Base-by-base conservation (phyloP, 1,284 basidiomycete genomes). In the Cerrena zonata region DNA sequence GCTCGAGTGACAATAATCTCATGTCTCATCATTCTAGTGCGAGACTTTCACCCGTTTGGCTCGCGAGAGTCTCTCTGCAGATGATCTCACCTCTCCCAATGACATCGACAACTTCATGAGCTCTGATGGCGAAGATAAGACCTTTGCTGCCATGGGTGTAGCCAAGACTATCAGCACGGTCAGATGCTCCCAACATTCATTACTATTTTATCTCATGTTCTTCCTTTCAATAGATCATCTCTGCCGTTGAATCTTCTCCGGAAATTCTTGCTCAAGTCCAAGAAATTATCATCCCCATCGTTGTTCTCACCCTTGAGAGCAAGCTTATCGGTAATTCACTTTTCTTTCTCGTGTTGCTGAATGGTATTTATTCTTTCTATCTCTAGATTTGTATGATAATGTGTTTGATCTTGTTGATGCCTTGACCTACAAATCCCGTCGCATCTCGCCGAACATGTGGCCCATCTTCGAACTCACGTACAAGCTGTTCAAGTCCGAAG, bases 381-480 rank as follows among this genome's bases (percentile, higher is more conserved):
- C 39, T 47, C 5, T 58, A 89, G 91, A 95, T 63, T 72, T 94
- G 34, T 89, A 91, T 63, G 91, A 94, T 68, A 89, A 91, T 64
- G 83, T 89, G 73, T 91, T 89, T 61, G 91, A 94, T 57, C 72
- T 95, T 36, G 81, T 91, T 45, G 93, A 95, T 63, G 86, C 76
- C 53, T 69, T 94, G 48, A 92, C 91, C 1, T 95, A 91, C 77
- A 90, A 86, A 67, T 77, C 88, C 53, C 82, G 84, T 58, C 69
- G 76, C 50, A 86, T 95, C 58, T 81, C 87, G 30, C 82, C 86
- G 0, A 80, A 75, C 56, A 87, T 94, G 85, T 95, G 92, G 93
- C 82, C 82, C 11, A 76, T 94, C 37, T 91, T 92, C 56, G 89
- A 91, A 65, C 68, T 85, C 47, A 91, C 89, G 1, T 92, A 91